These are phyloP conservation scores for Detonula confervacea DNA, from an alignment of 352 stramenopile genomes.

Conservation along the genomic window DNA sequence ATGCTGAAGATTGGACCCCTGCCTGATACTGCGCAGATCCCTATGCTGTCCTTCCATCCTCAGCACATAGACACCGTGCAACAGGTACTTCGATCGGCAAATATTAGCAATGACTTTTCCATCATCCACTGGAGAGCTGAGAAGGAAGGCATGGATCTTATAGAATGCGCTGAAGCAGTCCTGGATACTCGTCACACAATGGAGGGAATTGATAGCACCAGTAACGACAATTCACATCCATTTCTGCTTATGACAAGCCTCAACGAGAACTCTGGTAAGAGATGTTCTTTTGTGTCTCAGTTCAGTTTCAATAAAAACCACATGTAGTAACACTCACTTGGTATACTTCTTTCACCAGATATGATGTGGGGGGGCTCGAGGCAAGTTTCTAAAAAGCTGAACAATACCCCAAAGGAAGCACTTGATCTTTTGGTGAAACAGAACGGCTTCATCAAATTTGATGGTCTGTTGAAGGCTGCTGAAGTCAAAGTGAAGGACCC, in stretches of 20 bases:
- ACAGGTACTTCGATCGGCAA: background rate
- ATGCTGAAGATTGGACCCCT: background rate
- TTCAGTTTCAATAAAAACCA: too few species aligned
- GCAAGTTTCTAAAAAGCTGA: background rate
- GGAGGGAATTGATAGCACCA: background rate
- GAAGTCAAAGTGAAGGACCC: background rate
- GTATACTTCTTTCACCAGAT: too few species aligned
- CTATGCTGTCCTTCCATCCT: background rate
- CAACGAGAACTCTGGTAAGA: conserved; percentile 22
- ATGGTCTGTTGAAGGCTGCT: background rate
- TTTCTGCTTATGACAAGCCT: conserved; percentile 37
- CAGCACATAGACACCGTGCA: conserved; percentile 13
- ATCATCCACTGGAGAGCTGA: conserved; percentile 33
- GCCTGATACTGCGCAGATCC: background rate
- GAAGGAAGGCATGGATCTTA: conserved; percentile 24
- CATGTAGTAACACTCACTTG: too few species aligned
- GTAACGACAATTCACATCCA: conserved; percentile 1
- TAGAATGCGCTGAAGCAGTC: conserved; percentile 16
- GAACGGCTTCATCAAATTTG: conserved; percentile 13
- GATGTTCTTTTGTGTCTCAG: too few species aligned
- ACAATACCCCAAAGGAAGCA: background rate
- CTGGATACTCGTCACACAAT: conserved; percentile 4
- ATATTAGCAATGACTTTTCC: conserved; percentile 23
- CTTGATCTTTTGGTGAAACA: conserved; percentile 9
- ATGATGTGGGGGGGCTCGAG: conserved; percentile 15